Evolutionary conservation across 805 yeast species (phyloP), one percentile per base, ranked within the genome.

Genomic region (Tetrapisispora namnaoensis): DNA sequence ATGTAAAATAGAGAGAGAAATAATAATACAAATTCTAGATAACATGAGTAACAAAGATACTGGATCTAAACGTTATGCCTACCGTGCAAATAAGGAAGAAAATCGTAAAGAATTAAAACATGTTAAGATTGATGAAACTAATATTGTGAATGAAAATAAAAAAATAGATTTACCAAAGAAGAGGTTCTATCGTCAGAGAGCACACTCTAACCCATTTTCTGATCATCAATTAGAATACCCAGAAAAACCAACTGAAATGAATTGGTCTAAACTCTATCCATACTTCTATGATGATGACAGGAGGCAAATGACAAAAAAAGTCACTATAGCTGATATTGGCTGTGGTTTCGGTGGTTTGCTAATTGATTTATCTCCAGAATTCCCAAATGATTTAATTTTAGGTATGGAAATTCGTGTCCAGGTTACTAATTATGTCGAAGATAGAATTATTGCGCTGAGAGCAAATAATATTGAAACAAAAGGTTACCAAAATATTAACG

Each of bases 331-430:
- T 4, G 99, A 93, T 64, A 79, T 93, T 51, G 99, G 99, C 9
- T 93, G 99, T 70, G 99, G 99, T 1, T 93, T 86, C 65, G 99
- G 99, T 47, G 99, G 99, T 0, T 73, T 93, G 50, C 66, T 87
- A 57, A 80, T 85, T 35, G 84, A 87, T 47, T 73, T 93, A 49
- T 83, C 96, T 4, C 84, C 89, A 5, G 79, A 70, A 48, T 83
- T 86, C 53, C 89, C 93, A 1, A 78, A 85, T 3, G 77, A 74
- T 14, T 72, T 87, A 59, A 82, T 89, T 42, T 71, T 93, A 42
- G 99, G 99, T 17, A 89, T 93, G 96, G 99, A 93, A 69, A 93
- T 93, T 61, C 78, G 99, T 62, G 96, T 90, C 18, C 99, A 93
- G 68, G 99, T 93, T 45, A 91, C 98, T 1, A 89, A 93, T 57